Base-by-base conservation (phyloP, 192 early-diverging fungal genomes). In the Coemansia javaensis region DNA sequence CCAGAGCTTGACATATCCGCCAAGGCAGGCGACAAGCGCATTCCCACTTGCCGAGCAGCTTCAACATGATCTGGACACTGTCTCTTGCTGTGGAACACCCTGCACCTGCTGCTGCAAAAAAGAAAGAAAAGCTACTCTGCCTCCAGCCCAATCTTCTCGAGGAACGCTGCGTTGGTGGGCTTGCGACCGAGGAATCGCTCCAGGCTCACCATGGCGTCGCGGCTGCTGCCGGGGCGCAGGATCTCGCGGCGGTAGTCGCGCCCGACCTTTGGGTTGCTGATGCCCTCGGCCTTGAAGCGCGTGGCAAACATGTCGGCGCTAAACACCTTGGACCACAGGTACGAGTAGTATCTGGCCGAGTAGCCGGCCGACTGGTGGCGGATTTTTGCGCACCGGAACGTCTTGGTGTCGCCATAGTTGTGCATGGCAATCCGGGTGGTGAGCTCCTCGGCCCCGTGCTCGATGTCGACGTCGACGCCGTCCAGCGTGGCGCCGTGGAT, bases 301-400 rank as follows among this genome's bases (percentile, higher is more conserved):
- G 78, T 64, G 28, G 67, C 85, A 75, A 80, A 91, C 78, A 91
- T 86, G 54, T 91, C 90, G 31, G 82, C 79, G 7, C 83, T 81
- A 48, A 81, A 87, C 39, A 89, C 85, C 69, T 88, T 75, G 3
- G 81, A 78, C 81, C 81, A 89, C 39, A 86, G 59, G 49, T 86
- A 88, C 6, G 85, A 84, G 42, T 85, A 88, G 43, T 88, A 87
- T 15, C 71, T 72, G 25, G 82, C 75, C 40, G 83, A 81, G 54
- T 87, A 87, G 11, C 85, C 85, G 23, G 79, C 78, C 69, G 83
- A 80, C 34, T 86, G 42, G 56, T 89, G 87, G 2, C 79, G 77
- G 52, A 69, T 81, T 8, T 63, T 66, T 12, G 78, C 70, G 16
- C 32, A 46, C 15, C 51, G 53, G 15, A 62, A 57, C 41, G 79